phyloP scores from a whole-genome alignment of 148 eudicot species.

The Arbutus unedo region DNA sequence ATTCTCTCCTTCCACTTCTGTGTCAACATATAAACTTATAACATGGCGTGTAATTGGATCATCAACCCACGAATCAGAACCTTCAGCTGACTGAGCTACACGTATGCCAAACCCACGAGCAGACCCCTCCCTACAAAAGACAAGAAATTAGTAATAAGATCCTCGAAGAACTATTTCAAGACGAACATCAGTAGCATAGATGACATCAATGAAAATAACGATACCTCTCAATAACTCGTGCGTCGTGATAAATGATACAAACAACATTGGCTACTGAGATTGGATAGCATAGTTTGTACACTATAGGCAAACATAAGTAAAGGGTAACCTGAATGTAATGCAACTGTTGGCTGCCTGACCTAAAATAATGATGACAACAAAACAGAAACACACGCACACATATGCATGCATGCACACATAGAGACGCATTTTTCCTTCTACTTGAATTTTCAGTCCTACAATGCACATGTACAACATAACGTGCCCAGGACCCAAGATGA shows the following conservation, averaged over 20 bases:
- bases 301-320: background rate
- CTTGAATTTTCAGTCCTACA: background rate
- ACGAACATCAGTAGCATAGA: background rate
- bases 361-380: background rate
- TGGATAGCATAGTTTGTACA: background rate
- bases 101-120: constrained; percentile 86
- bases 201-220: background rate
- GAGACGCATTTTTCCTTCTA: background rate
- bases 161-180: background rate
- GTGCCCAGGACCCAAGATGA: background rate
- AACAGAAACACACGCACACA: background rate
- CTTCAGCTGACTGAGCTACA: constrained; percentile 64
- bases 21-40: constrained; percentile 58
- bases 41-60: constrained; percentile 93
- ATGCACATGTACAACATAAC: background rate
- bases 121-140: constrained; percentile 78
- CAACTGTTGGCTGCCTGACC: background rate
- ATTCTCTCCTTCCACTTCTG: constrained; percentile 46
- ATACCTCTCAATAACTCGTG: background rate
- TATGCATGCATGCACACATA: background rate
- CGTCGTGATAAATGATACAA: background rate
- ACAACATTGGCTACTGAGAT: background rate
- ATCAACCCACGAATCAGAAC: constrained; percentile 98
- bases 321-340: background rate
- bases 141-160: constrained; percentile 9